Percentiles rank a stretch among this genome's conserved stretches.
These are phyloP conservation scores for Malania oleifera DNA, from an alignment of 164 flowering plant species.

Conservation along the genomic window DNA sequence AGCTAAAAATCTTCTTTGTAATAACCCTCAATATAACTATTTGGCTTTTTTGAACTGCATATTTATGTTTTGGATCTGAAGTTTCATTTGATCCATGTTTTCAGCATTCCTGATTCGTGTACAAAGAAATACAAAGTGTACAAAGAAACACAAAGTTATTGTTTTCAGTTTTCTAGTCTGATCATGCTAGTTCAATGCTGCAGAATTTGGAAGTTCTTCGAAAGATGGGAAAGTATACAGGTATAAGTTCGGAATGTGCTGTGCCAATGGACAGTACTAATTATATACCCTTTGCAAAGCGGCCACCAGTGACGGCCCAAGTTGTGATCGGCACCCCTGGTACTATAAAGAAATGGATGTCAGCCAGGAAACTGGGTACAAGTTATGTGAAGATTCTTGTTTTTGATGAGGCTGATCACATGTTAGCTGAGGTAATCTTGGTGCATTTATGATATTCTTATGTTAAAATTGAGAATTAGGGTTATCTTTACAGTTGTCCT, in stretches of 20 bases:
- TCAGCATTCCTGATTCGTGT: too few species aligned
- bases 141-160: too few species aligned
- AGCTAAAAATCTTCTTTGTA: too few species aligned
- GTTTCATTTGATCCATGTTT: too few species aligned
- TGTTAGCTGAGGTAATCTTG: constrained; percentile 75
- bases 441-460: background rate
- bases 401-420: constrained; percentile 98
- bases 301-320: constrained; percentile 54
- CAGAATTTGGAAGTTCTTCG: constrained; percentile 82
- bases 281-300: constrained; percentile 31
- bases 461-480: background rate
- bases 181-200: constrained; percentile 3
- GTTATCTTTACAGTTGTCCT: background rate
- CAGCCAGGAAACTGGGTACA: constrained; percentile 43
- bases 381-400: constrained; percentile 71
- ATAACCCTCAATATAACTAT: too few species aligned
- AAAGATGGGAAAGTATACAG: constrained; percentile 87
- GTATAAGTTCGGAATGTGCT: constrained; percentile 65
- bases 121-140: too few species aligned
- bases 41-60: too few species aligned
- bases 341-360: constrained; percentile 66
- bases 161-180: too few species aligned
- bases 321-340: constrained; percentile 97
- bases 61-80: too few species aligned
- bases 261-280: constrained; percentile 49